Conservation (phyloP, 257 asterid genomes). For the Voacanga thouarsii region DNA sequence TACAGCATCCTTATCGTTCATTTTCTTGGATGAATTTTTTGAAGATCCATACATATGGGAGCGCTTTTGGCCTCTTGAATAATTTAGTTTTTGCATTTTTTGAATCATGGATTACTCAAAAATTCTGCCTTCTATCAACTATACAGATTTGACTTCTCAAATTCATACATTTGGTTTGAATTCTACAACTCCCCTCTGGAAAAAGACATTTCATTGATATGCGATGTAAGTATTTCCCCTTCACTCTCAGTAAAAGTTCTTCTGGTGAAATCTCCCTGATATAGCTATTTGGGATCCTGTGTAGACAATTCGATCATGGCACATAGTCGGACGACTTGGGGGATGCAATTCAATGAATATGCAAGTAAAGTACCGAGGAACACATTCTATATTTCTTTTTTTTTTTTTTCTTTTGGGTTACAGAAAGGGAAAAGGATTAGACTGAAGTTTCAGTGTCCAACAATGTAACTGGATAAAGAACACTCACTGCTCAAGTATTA, state of each 20-base stretch:
- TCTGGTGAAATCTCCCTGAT: conserved; percentile 15
- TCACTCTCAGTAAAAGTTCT: background rate
- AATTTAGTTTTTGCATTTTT: background rate
- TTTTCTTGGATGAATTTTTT: background rate
- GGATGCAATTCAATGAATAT: conserved; percentile 96
- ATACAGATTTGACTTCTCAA: conserved; percentile 77
- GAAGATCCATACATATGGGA: background rate
- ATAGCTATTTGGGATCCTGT: conserved; percentile 18
- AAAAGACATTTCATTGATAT: conserved; percentile 71
- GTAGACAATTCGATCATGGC: conserved; percentile 92
- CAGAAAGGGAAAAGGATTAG: background rate
- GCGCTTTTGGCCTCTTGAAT: background rate
- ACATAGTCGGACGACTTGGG: conserved; percentile 93
- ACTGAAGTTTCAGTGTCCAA: background rate
- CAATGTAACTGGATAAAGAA: background rate
- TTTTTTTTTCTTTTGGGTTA: background rate
- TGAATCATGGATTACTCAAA: background rate
- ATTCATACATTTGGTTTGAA: conserved; percentile 89
- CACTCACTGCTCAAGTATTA: background rate
- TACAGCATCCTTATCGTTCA: background rate
- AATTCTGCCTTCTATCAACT: conserved; percentile 1
- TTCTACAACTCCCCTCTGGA: conserved; percentile 77
- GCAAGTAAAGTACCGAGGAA: conserved; percentile 57
- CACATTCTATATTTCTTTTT: background rate
- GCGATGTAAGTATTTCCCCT: conserved; percentile 56